Conservation (phyloP, 495 filamentous ascomycete genomes). For the Podospora comata region DNA sequence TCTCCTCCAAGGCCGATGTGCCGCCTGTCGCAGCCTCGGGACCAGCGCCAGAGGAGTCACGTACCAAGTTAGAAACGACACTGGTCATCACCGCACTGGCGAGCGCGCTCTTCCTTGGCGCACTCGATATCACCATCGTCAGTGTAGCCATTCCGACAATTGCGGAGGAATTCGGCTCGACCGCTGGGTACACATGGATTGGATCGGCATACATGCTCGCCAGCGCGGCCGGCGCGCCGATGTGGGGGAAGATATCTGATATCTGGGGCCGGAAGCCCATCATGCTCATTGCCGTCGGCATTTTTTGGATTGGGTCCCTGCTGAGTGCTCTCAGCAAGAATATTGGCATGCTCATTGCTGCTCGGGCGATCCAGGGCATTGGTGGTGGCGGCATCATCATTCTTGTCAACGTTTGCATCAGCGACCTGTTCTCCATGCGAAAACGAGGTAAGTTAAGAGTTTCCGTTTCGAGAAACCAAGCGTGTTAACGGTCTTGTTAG, state of each 20-base stretch:
- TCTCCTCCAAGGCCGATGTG: neutral
- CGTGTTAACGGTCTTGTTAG: slow-evolving; percentile 29
- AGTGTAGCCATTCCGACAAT: slow-evolving; percentile 55
- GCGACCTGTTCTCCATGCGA: slow-evolving; percentile 72
- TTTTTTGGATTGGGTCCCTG: slow-evolving; percentile 76
- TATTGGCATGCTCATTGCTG: slow-evolving; percentile 72
- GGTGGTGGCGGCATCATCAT: slow-evolving; percentile 80
- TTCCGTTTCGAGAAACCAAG: slow-evolving; percentile 12
- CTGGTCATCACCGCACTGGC: slow-evolving; percentile 45
- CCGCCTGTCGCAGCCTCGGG: neutral
- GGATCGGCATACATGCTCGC: slow-evolving; percentile 68
- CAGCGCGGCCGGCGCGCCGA: slow-evolving; percentile 63
- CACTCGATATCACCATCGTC: slow-evolving; percentile 45
- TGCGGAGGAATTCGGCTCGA: slow-evolving; percentile 57
- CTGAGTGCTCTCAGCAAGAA: slow-evolving; percentile 64
- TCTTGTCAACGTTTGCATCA: slow-evolving; percentile 77
- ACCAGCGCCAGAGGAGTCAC: slow-evolving; percentile 32
- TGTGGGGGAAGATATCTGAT: slow-evolving; percentile 82
- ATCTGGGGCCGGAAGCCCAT: slow-evolving; percentile 85
- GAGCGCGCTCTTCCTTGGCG: slow-evolving; percentile 52
- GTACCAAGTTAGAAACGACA: slow-evolving; percentile 36
- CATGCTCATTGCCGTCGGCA: slow-evolving; percentile 63
- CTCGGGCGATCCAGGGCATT: slow-evolving; percentile 75
- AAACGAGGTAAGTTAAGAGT: slow-evolving; percentile 48
- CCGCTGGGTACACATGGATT: slow-evolving; percentile 74